These are phyloP conservation scores for Ophiostoma sp. DNA, from an alignment of 2,329 filamentous ascomycete species.

Conservation along the genomic window DNA sequence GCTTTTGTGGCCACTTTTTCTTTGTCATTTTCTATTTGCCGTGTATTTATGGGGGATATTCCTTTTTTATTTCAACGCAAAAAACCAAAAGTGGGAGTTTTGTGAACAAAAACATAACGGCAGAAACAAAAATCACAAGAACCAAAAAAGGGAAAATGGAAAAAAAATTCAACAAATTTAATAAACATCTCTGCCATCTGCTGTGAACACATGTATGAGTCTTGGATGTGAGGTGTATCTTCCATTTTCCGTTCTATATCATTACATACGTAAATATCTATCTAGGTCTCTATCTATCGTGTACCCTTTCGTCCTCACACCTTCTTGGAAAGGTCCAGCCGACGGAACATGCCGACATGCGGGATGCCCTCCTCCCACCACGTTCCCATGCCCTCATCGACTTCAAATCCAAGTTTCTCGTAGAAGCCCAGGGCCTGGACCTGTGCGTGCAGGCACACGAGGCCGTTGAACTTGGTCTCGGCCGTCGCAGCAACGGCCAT, in stretches of 20 bases:
- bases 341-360: conserved; percentile 79
- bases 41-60: conserved; percentile 44
- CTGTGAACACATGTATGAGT: neutral
- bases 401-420: conserved; percentile 68
- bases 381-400: conserved; percentile 69
- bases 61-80: conserved; percentile 18
- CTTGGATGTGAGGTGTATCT: neutral
- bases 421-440: conserved; percentile 64
- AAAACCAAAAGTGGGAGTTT: conserved; percentile 26
- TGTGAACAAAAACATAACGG: conserved; percentile 21
- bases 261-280: neutral
- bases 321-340: conserved; percentile 40
- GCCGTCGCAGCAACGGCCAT: conserved; percentile 34
- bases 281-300: neutral
- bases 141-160: conserved; percentile 21
- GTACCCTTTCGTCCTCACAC: neutral
- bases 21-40: conserved; percentile 21
- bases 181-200: neutral
- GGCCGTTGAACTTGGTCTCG: conserved; percentile 64
- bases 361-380: conserved; percentile 85
- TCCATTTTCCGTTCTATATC: neutral
- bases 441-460: conserved; percentile 81
- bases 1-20: conserved; percentile 21
- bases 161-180: conserved; percentile 12
- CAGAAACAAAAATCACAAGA: conserved; percentile 20